Conservation (phyloP, 208 protist species). For the Trypanosoma cruzi region DNA sequence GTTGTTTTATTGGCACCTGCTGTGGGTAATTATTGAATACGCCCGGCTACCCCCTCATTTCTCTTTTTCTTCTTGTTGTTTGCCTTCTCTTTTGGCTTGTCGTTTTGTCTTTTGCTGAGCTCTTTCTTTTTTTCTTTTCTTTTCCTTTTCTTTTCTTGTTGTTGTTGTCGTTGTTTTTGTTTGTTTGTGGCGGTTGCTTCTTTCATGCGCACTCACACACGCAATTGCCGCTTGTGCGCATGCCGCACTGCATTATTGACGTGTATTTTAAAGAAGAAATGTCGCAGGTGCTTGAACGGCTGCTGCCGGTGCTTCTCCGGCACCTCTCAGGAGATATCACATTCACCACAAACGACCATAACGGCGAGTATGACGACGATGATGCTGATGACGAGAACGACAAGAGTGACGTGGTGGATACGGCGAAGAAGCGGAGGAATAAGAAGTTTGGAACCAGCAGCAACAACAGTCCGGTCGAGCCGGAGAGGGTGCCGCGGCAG, state of each 20-base stretch:
- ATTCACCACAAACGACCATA: background rate
- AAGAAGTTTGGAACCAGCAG: too few relatives aligned
- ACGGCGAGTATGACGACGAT: background rate
- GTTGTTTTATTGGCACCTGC: too few relatives aligned
- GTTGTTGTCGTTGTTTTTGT: background rate
- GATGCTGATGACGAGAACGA: background rate
- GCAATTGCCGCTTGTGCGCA: background rate
- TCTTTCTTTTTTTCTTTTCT: too few relatives aligned
- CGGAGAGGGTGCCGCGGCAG: background rate
- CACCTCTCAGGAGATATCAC: conserved; percentile 35
- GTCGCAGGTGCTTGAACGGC: conserved; percentile 35
- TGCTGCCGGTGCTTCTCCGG: conserved; percentile 48
- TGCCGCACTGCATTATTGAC: background rate
- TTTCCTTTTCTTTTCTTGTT: conserved; percentile 2
- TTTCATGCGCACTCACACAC: background rate
- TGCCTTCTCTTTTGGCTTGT: too few relatives aligned
- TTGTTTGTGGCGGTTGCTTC: background rate
- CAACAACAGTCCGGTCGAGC: background rate
- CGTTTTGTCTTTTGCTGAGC: too few relatives aligned
- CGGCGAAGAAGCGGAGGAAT: background rate
- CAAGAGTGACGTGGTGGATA: background rate
- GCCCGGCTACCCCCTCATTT: too few relatives aligned
- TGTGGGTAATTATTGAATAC: too few relatives aligned
- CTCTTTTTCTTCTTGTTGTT: too few relatives aligned
- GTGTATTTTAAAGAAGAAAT: background rate